A percentile compares a stretch with the other conserved stretches of the same genome.
phyloP scores from a whole-genome alignment of 2,329 filamentous ascomycete genomes.

The Trichophyton simii region DNA sequence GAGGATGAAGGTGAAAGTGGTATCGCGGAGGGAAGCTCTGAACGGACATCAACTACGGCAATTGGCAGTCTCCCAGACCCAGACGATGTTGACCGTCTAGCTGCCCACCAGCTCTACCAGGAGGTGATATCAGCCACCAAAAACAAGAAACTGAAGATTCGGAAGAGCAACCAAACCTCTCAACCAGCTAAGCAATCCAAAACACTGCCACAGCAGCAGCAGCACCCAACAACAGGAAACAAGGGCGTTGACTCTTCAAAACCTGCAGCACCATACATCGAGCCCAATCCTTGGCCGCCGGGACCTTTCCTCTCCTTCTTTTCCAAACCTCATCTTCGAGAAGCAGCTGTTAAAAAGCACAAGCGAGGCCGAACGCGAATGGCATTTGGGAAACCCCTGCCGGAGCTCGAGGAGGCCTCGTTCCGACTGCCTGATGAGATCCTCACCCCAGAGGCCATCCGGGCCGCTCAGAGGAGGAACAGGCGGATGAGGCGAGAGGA shows the following conservation, averaged over 20 bases:
- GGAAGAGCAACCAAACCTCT: neutral
- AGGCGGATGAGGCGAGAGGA: slow-evolving; percentile 24
- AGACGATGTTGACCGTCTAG: slow-evolving; percentile 57
- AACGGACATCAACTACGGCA: slow-evolving; percentile 16
- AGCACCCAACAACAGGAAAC: neutral
- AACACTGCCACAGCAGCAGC: neutral
- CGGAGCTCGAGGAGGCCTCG: slow-evolving; percentile 56
- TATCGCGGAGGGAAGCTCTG: slow-evolving; percentile 2
- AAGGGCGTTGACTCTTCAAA: slow-evolving; percentile 11
- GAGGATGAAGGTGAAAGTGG: slow-evolving; percentile 4
- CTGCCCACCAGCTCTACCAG: slow-evolving; percentile 62
- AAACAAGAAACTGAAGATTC: neutral
- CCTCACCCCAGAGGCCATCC: slow-evolving; percentile 32
- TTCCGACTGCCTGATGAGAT: slow-evolving; percentile 61
- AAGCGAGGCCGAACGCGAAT: slow-evolving; percentile 57
- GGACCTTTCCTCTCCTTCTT: slow-evolving; percentile 81
- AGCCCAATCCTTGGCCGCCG: slow-evolving; percentile 17
- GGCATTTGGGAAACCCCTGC: slow-evolving; percentile 72
- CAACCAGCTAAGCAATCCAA: neutral
- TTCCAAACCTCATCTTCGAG: slow-evolving; percentile 62
- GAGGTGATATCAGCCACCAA: slow-evolving; percentile 39
- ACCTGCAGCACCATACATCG: slow-evolving; percentile 16
- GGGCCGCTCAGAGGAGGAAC: slow-evolving; percentile 29
- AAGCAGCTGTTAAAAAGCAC: slow-evolving; percentile 60
- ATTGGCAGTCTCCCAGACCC: slow-evolving; percentile 49